phyloP scores from a whole-genome alignment of 768 basidiomycete genomes.

The Boletus tomentosulus region DNA sequence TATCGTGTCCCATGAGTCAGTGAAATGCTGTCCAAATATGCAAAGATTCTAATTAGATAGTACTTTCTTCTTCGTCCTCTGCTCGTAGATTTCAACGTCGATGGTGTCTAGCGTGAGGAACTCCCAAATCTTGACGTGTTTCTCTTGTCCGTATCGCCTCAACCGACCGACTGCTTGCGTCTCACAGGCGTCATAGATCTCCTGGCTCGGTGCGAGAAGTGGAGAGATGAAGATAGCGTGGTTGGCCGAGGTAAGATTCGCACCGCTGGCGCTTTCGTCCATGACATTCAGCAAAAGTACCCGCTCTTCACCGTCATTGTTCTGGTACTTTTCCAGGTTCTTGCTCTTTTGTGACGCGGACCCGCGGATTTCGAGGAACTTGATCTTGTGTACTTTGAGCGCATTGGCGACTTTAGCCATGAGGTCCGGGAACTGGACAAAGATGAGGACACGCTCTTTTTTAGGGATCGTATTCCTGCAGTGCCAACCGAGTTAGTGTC shows the following conservation, averaged over 20 bases:
- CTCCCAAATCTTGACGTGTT: conserved; percentile 76
- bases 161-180: conserved; percentile 82
- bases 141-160: conserved; percentile 78
- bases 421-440: conserved; percentile 94
- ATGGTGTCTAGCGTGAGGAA: conserved; percentile 86
- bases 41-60: conserved; percentile 17
- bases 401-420: conserved; percentile 89
- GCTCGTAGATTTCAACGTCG: conserved; percentile 77
- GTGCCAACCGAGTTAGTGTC: neutral
- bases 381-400: conserved; percentile 64
- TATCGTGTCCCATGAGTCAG: conserved; percentile 4
- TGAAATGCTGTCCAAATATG: neutral
- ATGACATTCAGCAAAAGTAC: conserved; percentile 88
- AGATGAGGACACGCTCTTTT: conserved; percentile 81
- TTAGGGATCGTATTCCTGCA: conserved; percentile 62
- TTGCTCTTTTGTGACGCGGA: conserved; percentile 74
- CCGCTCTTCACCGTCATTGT: conserved; percentile 66
- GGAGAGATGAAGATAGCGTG: conserved; percentile 95
- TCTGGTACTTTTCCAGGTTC: conserved; percentile 83
- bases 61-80: conserved; percentile 34
- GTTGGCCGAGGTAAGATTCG: conserved; percentile 90
- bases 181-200: conserved; percentile 81
- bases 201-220: conserved; percentile 73
- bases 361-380: conserved; percentile 79
- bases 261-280: conserved; percentile 93